phyloP scores from a whole-genome alignment of 805 yeast genomes.

The Groenewaldozyma tartarivorans region DNA sequence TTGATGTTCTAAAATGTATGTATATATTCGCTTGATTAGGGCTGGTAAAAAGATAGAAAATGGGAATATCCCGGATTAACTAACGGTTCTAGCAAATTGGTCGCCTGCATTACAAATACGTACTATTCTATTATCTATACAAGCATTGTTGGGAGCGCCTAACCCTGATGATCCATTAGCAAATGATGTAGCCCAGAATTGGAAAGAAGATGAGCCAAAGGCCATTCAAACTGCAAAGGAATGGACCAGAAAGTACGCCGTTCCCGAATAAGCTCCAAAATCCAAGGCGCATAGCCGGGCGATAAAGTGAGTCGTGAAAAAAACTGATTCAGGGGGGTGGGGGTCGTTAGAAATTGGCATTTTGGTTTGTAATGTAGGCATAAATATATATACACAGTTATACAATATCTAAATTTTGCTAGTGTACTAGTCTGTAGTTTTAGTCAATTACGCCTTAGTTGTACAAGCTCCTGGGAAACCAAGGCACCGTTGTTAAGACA shows the following conservation, averaged over 20 bases:
- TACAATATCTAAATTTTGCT: no score
- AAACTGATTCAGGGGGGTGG: not conserved
- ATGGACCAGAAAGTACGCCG: conserved; percentile 61
- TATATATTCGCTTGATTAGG: no score
- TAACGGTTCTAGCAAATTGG: conserved; percentile 57
- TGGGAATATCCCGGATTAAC: not conserved
- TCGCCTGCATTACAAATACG: conserved; percentile 95
- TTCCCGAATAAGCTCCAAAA: not conserved
- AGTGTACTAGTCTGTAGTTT: no score
- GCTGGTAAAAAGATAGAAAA: not conserved
- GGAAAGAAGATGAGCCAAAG: conserved; percentile 75
- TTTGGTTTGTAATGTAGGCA: no score
- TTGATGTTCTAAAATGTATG: conserved; percentile 74
- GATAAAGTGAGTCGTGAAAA: no score
- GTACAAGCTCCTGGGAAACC: no score
- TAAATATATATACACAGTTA: no score
- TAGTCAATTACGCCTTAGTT: no score
- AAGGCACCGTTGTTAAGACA: no score
- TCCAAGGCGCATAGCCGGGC: no score
- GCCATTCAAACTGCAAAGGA: conserved; percentile 76
- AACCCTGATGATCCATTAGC: conserved; percentile 98
- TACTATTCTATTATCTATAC: conserved; percentile 82
- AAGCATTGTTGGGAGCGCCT: conserved; percentile 90
- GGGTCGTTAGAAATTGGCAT: no score
- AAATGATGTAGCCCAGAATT: conserved; percentile 93